Evolutionary conservation across 768 basidiomycete genomes (phyloP).

Genomic region (Lyophyllum shimeji): DNA sequence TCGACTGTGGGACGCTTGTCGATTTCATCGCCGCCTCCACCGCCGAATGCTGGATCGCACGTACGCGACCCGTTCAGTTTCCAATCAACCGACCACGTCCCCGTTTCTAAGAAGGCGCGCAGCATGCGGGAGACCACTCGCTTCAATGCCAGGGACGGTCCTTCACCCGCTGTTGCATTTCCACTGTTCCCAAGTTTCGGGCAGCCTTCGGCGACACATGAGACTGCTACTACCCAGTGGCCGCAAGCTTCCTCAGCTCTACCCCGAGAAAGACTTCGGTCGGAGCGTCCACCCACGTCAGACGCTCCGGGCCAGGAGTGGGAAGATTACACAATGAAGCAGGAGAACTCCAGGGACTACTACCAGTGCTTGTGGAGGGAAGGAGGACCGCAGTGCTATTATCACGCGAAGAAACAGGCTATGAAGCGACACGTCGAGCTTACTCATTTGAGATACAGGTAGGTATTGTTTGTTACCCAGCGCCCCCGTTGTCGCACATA

Average conservation of each 20-base stretch:
- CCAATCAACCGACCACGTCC: background rate
- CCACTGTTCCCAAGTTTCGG: background rate
- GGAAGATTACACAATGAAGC: constrained; percentile 7
- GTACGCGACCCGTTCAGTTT: background rate
- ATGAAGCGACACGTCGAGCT: constrained; percentile 24
- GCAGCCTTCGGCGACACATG: background rate
- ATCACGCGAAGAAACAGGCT: constrained; percentile 21
- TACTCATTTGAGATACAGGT: constrained; percentile 22
- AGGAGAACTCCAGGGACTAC: background rate
- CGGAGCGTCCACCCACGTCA: background rate
- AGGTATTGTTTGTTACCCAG: background rate
- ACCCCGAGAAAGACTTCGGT: background rate
- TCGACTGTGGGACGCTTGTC: background rate
- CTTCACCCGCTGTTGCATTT: background rate
- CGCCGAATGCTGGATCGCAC: background rate
- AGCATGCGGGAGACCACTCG: background rate
- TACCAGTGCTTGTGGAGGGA: constrained; percentile 16
- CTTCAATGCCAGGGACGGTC: background rate
- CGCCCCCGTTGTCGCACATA: background rate
- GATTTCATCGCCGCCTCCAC: background rate
- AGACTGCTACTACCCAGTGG: background rate
- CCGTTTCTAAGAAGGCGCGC: constrained; percentile 6
- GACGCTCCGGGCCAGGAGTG: constrained; percentile 9
- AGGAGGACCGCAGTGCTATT: constrained; percentile 10
- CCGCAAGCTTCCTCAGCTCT: background rate